phyloP scores from a whole-genome alignment of 805 yeast species.

The Starmera dryadoides region DNA sequence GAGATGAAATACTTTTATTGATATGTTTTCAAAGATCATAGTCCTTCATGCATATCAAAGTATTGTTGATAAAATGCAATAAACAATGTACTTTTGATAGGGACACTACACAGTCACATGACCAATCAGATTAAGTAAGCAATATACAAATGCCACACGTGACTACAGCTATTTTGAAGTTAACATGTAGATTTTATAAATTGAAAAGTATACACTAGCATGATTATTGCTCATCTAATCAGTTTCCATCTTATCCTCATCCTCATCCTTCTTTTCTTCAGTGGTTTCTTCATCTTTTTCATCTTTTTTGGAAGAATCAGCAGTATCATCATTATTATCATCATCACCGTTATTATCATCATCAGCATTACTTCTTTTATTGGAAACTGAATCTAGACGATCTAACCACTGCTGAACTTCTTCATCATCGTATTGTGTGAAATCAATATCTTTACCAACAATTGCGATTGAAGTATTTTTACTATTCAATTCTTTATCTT shows the following conservation, averaged over 20 bases:
- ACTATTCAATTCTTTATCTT: conserved; percentile 82
- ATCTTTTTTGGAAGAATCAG: conserved; percentile 11
- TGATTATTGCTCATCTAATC: no score
- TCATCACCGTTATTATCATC: conserved; percentile 17
- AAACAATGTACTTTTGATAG: no score
- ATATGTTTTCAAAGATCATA: no score
- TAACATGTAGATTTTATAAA: no score
- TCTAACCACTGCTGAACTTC: conserved; percentile 80
- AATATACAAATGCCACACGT: no score
- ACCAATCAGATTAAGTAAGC: no score
- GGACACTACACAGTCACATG: no score
- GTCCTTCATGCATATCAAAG: no score
- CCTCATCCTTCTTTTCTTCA: conserved; percentile 8
- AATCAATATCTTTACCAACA: conserved; percentile 76
- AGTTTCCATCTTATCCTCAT: conserved; percentile 31
- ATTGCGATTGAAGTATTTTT: conserved; percentile 87
- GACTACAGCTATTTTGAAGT: no score
- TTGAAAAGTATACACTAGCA: no score
- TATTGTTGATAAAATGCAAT: no score
- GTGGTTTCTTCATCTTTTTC: conserved; percentile 9
- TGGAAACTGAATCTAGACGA: conserved; percentile 57
- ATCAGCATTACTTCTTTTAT: conserved; percentile 36
- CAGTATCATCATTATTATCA: conserved; percentile 12
- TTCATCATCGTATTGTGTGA: conserved; percentile 77
- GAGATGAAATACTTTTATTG: no score